A percentile compares a stretch with the other conserved stretches of the same genome.
Conservation (phyloP, 164 flowering plant genomes). For the Vitis amurensis region DNA sequence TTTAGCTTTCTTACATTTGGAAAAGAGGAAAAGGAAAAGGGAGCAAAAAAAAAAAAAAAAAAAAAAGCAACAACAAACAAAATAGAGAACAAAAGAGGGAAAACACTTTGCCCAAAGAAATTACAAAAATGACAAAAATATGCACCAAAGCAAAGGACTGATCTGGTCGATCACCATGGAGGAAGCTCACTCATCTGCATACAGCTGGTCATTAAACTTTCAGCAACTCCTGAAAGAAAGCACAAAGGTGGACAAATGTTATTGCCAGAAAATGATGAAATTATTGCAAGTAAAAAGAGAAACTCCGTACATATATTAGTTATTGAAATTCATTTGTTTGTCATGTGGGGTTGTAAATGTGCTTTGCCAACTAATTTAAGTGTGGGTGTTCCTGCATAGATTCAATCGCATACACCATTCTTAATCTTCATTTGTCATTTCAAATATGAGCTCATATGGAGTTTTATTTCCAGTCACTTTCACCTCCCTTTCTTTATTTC, state of each 20-base stretch:
- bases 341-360: no score
- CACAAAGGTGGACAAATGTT: not conserved
- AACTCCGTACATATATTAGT: not conserved
- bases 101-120: not conserved
- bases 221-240: constrained; percentile 44
- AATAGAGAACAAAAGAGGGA: not conserved
- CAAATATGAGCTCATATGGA: no score
- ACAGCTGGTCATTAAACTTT: constrained; percentile 25
- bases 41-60: not conserved
- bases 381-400: no score
- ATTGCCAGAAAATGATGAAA: not conserved
- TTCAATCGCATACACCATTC: no score
- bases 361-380: no score
- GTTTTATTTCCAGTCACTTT: no score
- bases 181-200: constrained; percentile 16
- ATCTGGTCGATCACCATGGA: not conserved
- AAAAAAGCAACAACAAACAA: not conserved
- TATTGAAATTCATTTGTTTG: no score
- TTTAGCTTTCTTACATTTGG: not conserved
- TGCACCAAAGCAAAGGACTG: not conserved
- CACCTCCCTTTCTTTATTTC: no score
- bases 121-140: not conserved
- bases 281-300: not conserved
- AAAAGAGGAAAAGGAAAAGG: not conserved
- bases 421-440: no score